Percentiles rank a stretch among this genome's conserved stretches.
Evolutionary conservation across 1,284 basidiomycete genomes (phyloP).

Genomic region (Pseudozyma flocculosa): DNA sequence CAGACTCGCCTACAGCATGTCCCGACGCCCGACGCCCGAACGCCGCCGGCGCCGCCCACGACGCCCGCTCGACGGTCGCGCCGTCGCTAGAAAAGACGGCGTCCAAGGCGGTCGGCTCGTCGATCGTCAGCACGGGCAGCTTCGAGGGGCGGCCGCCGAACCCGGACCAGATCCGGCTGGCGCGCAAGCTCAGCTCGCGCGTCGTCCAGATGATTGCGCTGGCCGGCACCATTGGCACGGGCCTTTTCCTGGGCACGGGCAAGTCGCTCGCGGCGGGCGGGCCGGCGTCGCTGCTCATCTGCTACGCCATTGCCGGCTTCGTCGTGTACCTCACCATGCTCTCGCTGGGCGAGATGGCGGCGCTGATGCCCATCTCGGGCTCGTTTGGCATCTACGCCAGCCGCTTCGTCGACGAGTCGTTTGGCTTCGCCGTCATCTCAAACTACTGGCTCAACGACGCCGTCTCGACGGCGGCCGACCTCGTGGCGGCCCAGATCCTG

Average conservation of each 20-base stretch:
- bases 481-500: slow-evolving; percentile 60
- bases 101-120: slow-evolving; percentile 2
- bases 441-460: slow-evolving; percentile 46
- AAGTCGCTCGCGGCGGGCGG: slow-evolving; percentile 61
- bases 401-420: slow-evolving; percentile 37
- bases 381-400: slow-evolving; percentile 47
- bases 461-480: slow-evolving; percentile 60
- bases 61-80: slow-evolving; percentile 2
- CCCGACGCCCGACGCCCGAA: no score
- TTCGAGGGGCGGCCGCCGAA: slow-evolving; percentile 6
- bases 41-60: not conserved
- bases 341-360: slow-evolving; percentile 51
- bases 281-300: slow-evolving; percentile 59
- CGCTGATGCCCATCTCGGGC: slow-evolving; percentile 44
- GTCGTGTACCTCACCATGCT: slow-evolving; percentile 59
- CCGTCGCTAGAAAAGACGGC: slow-evolving; percentile 8
- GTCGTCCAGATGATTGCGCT: slow-evolving; percentile 62
- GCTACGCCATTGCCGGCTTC: slow-evolving; percentile 48
- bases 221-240: slow-evolving; percentile 64
- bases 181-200: slow-evolving; percentile 38
- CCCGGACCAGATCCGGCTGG: slow-evolving; percentile 23
- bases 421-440: slow-evolving; percentile 26
- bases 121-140: slow-evolving; percentile 7
- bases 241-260: slow-evolving; percentile 61
- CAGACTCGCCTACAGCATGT: no score